Evolutionary conservation across 176 grass and related monocot genomes (phyloP), one percentile per base, ranked within the genome.

Genomic region (Triticum dicoccoides): DNA sequence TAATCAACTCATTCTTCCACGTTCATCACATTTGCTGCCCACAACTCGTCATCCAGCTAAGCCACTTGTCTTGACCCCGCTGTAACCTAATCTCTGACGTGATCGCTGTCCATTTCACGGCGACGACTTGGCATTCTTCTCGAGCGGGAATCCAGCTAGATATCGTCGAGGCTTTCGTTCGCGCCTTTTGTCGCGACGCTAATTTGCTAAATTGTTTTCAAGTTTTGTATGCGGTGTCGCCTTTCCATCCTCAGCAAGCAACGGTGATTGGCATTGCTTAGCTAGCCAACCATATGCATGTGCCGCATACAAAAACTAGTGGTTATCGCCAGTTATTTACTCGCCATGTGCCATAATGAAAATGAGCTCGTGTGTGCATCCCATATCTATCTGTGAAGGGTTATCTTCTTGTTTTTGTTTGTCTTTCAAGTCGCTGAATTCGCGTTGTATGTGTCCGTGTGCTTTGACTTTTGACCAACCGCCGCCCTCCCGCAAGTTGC

Each of bases 271-370:
- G 27, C 56, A 29, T 73, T 58, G 80, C 65, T 32, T 62, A 86
- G 88, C 83, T 86, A 82, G 69, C 84, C 80, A 89, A 52, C 5
- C 13, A 52, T 86, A 51, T 86, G 79, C 84, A 90, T 82, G 79
- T 79, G 73, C 34, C 18, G 44, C 73, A 83, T 81, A 83, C 13
- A 82, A 83, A 84, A 70, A 86, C 13, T 25, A 73, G 6, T 44
- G 41, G 18, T 73, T 56, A 72, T 65, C 65, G 42, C 32, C 0
- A 11, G 9, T 54, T 74, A 29, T 37, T 71, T 39, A 74, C 45
- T 90, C 25, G 14, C 5, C 89, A 87, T 74, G 66, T 87, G 80
- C 74, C 14, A 11, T 42, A 87, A 66, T 73, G 44, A 66, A 51
- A 52, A 79, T 82, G 84, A 32, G 10, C 79, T 83, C 79, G 54